These are phyloP conservation scores for Verruconis gallopava DNA, from an alignment of 2,329 filamentous ascomycete species.

Conservation along the genomic window DNA sequence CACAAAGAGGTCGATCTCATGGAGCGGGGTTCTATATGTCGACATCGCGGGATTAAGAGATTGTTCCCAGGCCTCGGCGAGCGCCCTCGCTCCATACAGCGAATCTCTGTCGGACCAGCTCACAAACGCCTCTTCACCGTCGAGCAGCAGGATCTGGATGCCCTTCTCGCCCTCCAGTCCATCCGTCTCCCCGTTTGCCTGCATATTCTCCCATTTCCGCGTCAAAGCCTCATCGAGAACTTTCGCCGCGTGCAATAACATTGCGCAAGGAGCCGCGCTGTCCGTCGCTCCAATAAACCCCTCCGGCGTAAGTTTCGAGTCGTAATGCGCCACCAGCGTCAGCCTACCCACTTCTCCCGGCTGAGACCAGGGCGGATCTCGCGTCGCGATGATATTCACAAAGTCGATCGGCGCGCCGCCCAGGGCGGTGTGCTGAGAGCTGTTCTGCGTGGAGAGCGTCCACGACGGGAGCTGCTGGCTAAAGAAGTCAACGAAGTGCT, in stretches of 20 bases:
- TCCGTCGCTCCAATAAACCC: slow-evolving; percentile 92
- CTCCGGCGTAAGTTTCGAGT: slow-evolving; percentile 64
- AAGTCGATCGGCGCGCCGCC: slow-evolving; percentile 64
- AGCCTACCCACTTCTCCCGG: slow-evolving; percentile 65
- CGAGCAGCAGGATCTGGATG: slow-evolving; percentile 77
- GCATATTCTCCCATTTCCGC: slow-evolving; percentile 67
- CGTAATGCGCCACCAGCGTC: slow-evolving; percentile 88
- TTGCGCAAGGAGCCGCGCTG: slow-evolving; percentile 86
- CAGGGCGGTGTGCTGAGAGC: slow-evolving; percentile 66
- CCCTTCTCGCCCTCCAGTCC: slow-evolving; percentile 62
- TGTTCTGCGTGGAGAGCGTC: slow-evolving; percentile 76
- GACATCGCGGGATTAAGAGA: slow-evolving; percentile 56
- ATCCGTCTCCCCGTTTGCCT: slow-evolving; percentile 41
- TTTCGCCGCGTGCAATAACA: slow-evolving; percentile 75
- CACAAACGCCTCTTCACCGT: slow-evolving; percentile 87
- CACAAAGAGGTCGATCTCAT: slow-evolving; percentile 19
- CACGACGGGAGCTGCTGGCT: slow-evolving; percentile 59
- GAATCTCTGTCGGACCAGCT: slow-evolving; percentile 71
- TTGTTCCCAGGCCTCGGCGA: slow-evolving; percentile 72
- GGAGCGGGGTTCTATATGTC: slow-evolving; percentile 54
- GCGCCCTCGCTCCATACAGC: slow-evolving; percentile 66
- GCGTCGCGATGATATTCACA: slow-evolving; percentile 69
- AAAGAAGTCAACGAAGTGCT: slow-evolving; percentile 81
- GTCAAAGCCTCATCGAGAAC: slow-evolving; percentile 69
- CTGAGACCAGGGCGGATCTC: slow-evolving; percentile 73